Evolutionary conservation across 2,329 filamentous ascomycete species (phyloP).

Genomic region (Emmonsia crescens): DNA sequence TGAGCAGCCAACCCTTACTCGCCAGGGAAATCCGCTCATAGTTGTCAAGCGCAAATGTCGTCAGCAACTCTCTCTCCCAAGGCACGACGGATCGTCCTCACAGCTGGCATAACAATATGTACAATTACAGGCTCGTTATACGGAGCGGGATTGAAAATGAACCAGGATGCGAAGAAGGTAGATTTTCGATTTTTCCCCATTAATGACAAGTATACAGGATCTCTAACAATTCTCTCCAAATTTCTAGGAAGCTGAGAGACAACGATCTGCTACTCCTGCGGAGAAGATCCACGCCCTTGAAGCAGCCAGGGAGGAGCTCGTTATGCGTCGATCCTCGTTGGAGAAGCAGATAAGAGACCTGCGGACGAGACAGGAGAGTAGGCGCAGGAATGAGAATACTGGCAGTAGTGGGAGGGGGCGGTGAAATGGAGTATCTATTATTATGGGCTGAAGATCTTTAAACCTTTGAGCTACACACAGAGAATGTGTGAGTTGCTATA

Average conservation of each 20-base stretch:
- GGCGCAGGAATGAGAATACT: constrained; percentile 6
- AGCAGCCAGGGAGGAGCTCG: constrained; percentile 38
- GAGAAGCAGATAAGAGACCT: constrained; percentile 48
- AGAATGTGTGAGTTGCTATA: background rate
- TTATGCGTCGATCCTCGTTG: constrained; percentile 42
- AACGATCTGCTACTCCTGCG: constrained; percentile 40
- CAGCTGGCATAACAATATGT: constrained; percentile 44
- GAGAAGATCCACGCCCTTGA: constrained; percentile 48
- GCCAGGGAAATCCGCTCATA: background rate
- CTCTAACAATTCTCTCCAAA: background rate
- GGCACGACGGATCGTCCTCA: constrained; percentile 42
- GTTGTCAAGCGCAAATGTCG: background rate
- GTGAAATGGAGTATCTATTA: background rate
- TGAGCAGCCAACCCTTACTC: background rate
- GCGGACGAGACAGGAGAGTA: constrained; percentile 32
- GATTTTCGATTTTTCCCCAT: constrained; percentile 4
- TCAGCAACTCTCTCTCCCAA: constrained; percentile 20
- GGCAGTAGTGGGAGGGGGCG: background rate
- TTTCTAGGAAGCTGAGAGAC: constrained; percentile 34
- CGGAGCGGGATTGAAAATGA: constrained; percentile 42
- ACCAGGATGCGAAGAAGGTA: constrained; percentile 15
- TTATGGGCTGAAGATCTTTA: background rate
- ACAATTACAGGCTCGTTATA: constrained; percentile 49
- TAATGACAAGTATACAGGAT: background rate
- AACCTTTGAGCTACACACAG: background rate